These are phyloP conservation scores for Penicillium nucicola DNA, from an alignment of 495 filamentous ascomycete species.

Conservation along the genomic window DNA sequence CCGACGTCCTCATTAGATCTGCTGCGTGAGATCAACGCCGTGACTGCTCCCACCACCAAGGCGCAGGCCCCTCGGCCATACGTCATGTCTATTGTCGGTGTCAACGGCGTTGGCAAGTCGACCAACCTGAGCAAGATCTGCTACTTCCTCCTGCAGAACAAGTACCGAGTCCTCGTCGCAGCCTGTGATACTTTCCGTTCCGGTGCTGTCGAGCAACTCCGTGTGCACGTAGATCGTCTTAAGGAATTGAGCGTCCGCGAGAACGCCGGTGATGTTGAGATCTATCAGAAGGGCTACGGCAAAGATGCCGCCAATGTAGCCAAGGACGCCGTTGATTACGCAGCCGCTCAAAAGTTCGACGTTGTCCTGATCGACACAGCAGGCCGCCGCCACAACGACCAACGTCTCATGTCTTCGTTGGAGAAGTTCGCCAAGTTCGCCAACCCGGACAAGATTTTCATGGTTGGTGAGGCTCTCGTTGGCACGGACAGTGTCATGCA, in stretches of 20 bases:
- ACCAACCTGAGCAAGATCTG: conserved; percentile 96
- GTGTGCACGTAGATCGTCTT: conserved; percentile 88
- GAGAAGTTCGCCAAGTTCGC: conserved; percentile 98
- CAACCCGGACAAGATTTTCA: conserved; percentile 94
- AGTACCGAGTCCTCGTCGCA: conserved; percentile 90
- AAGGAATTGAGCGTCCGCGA: conserved; percentile 80
- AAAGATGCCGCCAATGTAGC: conserved; percentile 96
- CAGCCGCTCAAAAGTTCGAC: conserved; percentile 70
- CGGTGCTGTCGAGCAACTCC: conserved; percentile 93
- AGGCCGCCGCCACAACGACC: conserved; percentile 91
- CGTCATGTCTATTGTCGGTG: conserved; percentile 95
- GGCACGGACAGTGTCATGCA: conserved; percentile 93
- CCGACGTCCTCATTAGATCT: conserved; percentile 93
- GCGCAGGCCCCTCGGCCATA: conserved; percentile 69
- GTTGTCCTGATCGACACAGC: conserved; percentile 97
- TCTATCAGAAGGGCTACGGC: conserved; percentile 96
- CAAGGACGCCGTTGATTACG: conserved; percentile 84
- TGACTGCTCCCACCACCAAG: conserved; percentile 57
- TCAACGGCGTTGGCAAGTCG: conserved; percentile 97
- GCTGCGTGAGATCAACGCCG: conserved; percentile 82
- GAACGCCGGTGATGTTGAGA: conserved; percentile 71
- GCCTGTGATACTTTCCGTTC: conserved; percentile 98
- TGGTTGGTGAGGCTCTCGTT: conserved; percentile 97
- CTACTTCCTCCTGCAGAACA: conserved; percentile 95
- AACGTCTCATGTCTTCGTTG: conserved; percentile 87